phyloP scores from a whole-genome alignment of 805 yeast genomes.

The Zygosaccharomyces pseudorouxii region DNA sequence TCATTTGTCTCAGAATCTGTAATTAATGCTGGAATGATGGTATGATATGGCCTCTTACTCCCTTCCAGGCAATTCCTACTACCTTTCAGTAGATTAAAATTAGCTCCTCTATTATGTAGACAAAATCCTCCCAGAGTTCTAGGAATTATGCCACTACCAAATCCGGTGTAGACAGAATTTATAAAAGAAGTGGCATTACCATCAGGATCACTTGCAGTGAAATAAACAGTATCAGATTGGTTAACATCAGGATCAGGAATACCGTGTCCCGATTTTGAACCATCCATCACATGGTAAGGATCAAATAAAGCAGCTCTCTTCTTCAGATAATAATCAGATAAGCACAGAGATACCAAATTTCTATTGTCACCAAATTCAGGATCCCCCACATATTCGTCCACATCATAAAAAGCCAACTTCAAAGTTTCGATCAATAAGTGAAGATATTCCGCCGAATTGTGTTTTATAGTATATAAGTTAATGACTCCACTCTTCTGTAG shows the following conservation, averaged over 20 bases:
- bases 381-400: conserved; percentile 70
- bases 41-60: conserved; percentile 72
- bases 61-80: conserved; percentile 61
- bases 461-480: conserved; percentile 44
- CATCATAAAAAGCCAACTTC: conserved; percentile 68
- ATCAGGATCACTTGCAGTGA: conserved; percentile 56
- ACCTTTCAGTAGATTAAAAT: conserved; percentile 57
- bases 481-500: conserved; percentile 44
- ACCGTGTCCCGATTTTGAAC: conserved; percentile 43
- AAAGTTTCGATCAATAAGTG: conserved; percentile 67
- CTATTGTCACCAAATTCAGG: conserved; percentile 36
- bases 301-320: conserved; percentile 47
- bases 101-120: conserved; percentile 72
- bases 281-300: conserved; percentile 38
- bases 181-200: conserved; percentile 83
- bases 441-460: conserved; percentile 66
- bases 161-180: conserved; percentile 63
- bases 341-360: conserved; percentile 36
- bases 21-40: conserved; percentile 78
- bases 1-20: conserved; percentile 39
- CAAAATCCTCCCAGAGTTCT: conserved; percentile 54
- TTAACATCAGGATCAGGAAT: conserved; percentile 50
- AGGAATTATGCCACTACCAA: conserved; percentile 65
- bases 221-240: conserved; percentile 68
- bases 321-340: conserved; percentile 47